These are phyloP conservation scores for Russula sp. DNA, from an alignment of 768 basidiomycete genomes.

Conservation along the genomic window DNA sequence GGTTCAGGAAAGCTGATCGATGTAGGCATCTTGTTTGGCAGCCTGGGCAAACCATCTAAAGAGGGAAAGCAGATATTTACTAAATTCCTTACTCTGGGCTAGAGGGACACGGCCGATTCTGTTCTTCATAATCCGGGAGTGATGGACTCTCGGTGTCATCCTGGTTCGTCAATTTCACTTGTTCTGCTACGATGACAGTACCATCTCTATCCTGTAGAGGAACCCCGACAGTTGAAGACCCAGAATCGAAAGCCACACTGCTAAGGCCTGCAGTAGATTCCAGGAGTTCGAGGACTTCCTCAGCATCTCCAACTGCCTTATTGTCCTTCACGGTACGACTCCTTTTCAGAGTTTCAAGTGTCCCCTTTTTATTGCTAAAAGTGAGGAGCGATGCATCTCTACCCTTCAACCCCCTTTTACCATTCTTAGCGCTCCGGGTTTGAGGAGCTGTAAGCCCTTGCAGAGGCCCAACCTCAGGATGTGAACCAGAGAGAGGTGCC, in stretches of 20 bases:
- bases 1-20: constrained; percentile 15
- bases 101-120: not conserved
- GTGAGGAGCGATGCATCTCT: constrained; percentile 7
- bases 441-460: not conserved
- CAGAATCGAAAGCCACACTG: not conserved
- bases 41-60: not conserved
- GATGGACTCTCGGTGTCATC: not conserved
- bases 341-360: constrained; percentile 7
- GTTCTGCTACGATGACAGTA: not conserved
- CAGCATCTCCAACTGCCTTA: not conserved
- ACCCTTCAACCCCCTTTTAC: not conserved
- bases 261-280: constrained; percentile 5
- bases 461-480: not conserved
- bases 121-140: constrained; percentile 6
- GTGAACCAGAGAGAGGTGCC: not conserved
- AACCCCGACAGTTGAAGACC: not conserved
- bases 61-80: not conserved
- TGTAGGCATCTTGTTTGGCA: constrained; percentile 18
- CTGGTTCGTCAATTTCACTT: not conserved
- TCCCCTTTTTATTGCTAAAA: constrained; percentile 7
- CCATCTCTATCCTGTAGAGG: not conserved
- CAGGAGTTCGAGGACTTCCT: constrained; percentile 9
- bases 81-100: constrained; percentile 8
- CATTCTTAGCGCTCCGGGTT: not conserved
- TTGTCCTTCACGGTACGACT: not conserved